Conservation (phyloP, 2,329 filamentous ascomycete species). For the Clathrospora elynae region DNA sequence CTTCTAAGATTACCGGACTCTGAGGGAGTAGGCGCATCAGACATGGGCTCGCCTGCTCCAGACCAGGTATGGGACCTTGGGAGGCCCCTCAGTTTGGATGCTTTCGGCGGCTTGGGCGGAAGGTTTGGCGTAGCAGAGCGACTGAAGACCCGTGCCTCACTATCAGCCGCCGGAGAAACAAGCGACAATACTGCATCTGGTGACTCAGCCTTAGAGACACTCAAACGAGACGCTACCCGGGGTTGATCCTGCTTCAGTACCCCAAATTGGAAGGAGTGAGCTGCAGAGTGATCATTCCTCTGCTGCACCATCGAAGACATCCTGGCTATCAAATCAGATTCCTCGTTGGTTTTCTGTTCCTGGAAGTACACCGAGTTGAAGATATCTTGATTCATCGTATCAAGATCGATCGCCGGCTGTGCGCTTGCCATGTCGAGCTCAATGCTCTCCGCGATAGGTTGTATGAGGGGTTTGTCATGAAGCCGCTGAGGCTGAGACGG, state of each 20-base stretch:
- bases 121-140: constrained; percentile 33
- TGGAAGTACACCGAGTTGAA: constrained; percentile 12
- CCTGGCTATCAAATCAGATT: constrained; percentile 3
- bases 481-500: constrained; percentile 31
- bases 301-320: constrained; percentile 7
- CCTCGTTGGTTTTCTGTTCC: constrained; percentile 7
- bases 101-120: constrained; percentile 20
- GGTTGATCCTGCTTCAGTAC: constrained; percentile 2
- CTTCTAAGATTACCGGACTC: constrained; percentile 44
- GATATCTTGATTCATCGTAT: constrained; percentile 14
- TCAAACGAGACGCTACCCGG: constrained; percentile 9
- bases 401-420: constrained; percentile 7
- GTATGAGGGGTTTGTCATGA: constrained; percentile 18
- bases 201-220: constrained; percentile 23
- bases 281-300: constrained; percentile 1
- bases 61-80: constrained; percentile 48
- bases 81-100: constrained; percentile 36
- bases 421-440: constrained; percentile 22
- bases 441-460: constrained; percentile 29
- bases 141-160: constrained; percentile 25
- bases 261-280: constrained; percentile 10
- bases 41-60: constrained; percentile 40
- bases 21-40: constrained; percentile 36
- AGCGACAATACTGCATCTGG: constrained; percentile 25
- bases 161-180: constrained; percentile 26